A percentile compares a stretch with the other conserved stretches of the same genome.
Evolutionary conservation across 2,329 filamentous ascomycete genomes (phyloP).

Genomic region (Venturia aucupariae): DNA sequence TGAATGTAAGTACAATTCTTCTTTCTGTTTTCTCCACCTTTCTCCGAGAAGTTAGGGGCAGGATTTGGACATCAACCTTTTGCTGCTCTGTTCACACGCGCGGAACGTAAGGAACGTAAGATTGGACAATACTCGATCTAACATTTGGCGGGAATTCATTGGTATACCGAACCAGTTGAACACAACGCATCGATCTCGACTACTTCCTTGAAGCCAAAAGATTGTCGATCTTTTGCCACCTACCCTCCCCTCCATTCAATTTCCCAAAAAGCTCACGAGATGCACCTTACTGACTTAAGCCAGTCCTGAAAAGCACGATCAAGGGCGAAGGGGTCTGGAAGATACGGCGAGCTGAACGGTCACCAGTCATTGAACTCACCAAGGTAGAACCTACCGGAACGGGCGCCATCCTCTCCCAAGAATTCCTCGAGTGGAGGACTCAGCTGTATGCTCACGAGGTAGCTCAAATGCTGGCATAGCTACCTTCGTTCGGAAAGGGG

Average conservation of each 20-base stretch:
- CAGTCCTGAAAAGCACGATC: conserved; percentile 50
- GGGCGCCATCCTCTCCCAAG: conserved; percentile 64
- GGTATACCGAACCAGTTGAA: neutral
- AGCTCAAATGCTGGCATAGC: conserved; percentile 12
- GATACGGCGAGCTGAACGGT: conserved; percentile 56
- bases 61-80: no score
- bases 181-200: neutral
- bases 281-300: neutral
- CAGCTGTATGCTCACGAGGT: conserved; percentile 16
- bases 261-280: neutral
- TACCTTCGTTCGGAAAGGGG: neutral
- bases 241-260: neutral
- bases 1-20: conserved; percentile 49
- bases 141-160: no score
- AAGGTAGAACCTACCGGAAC: conserved; percentile 65
- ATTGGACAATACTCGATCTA: no score
- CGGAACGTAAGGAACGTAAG: no score
- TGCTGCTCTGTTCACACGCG: no score
- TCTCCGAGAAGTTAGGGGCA: no score
- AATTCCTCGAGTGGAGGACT: conserved; percentile 64
- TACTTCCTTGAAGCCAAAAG: neutral
- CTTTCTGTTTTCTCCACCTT: neutral
- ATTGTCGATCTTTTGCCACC: neutral
- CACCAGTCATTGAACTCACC: conserved; percentile 61
- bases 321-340: conserved; percentile 68